phyloP scores from a whole-genome alignment of 129 eudicot species.

The Chrysanthemum lavandulifolium region DNA sequence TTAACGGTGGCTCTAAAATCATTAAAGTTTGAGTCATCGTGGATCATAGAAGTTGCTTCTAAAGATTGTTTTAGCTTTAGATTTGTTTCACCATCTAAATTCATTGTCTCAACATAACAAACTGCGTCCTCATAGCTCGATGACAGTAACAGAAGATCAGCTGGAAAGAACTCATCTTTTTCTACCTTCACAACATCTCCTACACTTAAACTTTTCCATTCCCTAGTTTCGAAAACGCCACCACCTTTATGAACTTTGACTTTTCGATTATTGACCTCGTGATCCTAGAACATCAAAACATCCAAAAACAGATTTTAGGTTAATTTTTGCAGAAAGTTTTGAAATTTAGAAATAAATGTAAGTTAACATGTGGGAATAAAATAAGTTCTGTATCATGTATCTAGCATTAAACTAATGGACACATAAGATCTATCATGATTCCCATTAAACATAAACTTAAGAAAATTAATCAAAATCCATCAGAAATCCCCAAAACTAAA shows the following conservation, averaged over 20 bases:
- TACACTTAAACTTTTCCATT: conserved; percentile 76
- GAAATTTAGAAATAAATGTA: background rate
- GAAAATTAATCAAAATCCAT: conserved; percentile 9
- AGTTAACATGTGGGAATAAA: background rate
- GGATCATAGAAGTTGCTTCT: conserved; percentile 60
- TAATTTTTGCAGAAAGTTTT: background rate
- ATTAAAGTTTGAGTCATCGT: conserved; percentile 48
- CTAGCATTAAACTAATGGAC: conserved; percentile 17
- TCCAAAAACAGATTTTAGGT: conserved; percentile 20
- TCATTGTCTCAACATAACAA: conserved; percentile 95
- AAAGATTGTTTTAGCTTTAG: conserved; percentile 81
- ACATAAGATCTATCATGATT: conserved; percentile 21
- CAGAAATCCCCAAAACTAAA: conserved; percentile 21
- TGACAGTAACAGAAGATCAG: conserved; percentile 79
- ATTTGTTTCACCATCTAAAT: conserved; percentile 95
- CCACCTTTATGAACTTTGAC: conserved; percentile 63
- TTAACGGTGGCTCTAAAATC: conserved; percentile 62
- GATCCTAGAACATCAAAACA: conserved; percentile 49
- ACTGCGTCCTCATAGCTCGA: conserved; percentile 87
- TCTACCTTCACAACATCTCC: conserved; percentile 81
- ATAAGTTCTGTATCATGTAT: background rate
- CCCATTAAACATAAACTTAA: background rate
- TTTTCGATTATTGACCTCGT: conserved; percentile 81
- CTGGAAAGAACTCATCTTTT: conserved; percentile 92
- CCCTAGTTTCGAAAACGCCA: conserved; percentile 54